Conservation (phyloP, 2,329 filamentous ascomycete genomes). For the Xylaria sp. region DNA sequence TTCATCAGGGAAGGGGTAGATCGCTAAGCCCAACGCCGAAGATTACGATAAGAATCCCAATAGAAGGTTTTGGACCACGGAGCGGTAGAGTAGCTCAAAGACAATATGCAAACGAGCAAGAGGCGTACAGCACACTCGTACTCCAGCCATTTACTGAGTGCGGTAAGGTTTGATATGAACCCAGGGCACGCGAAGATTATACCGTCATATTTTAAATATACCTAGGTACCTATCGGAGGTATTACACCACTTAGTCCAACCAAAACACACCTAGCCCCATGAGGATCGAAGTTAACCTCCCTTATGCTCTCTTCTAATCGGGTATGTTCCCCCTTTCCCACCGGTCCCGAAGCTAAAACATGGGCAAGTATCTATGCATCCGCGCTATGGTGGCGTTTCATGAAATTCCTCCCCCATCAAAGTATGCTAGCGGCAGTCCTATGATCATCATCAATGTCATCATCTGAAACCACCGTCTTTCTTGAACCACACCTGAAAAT, state of each 20-base stretch:
- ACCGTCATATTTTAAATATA: not conserved
- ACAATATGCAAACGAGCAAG: not conserved
- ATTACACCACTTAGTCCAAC: not conserved
- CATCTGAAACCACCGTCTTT: not conserved
- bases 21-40: too few species aligned
- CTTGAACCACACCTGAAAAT: conserved; percentile 37
- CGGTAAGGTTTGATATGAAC: too few species aligned
- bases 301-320: conserved; percentile 34
- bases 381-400: conserved; percentile 9
- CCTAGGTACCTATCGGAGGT: not conserved
- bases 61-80: too few species aligned
- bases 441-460: conserved; percentile 3
- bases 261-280: conserved; percentile 1
- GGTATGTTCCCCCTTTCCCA: conserved; percentile 29
- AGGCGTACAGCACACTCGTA: not conserved
- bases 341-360: conserved; percentile 27
- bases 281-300: conserved; percentile 13
- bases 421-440: not conserved
- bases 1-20: not conserved
- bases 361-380: conserved; percentile 31
- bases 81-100: too few species aligned
- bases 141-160: too few species aligned
- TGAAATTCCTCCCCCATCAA: not conserved
- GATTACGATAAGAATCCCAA: too few species aligned
- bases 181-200: not conserved